These are phyloP conservation scores for Ustulina deusta DNA, from an alignment of 2,329 filamentous ascomycete species.

Conservation along the genomic window DNA sequence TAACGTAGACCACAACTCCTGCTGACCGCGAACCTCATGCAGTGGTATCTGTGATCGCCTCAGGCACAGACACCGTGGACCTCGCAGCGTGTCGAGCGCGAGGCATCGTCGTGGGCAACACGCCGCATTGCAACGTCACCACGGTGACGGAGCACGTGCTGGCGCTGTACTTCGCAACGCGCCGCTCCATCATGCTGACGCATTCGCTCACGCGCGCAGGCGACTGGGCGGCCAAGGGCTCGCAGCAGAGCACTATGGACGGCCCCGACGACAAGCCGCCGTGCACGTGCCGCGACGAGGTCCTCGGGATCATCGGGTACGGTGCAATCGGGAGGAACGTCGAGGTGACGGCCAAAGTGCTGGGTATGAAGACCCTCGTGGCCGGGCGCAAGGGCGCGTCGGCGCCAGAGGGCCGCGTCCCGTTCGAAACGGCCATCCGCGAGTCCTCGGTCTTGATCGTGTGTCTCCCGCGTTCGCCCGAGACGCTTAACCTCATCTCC, in stretches of 20 bases:
- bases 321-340: constrained; percentile 48
- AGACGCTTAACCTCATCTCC: constrained; percentile 48
- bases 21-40: constrained; percentile 2
- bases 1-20: too few species aligned
- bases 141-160: constrained; percentile 62
- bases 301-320: constrained; percentile 50
- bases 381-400: constrained; percentile 47
- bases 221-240: constrained; percentile 46
- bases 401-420: constrained; percentile 41
- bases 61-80: constrained; percentile 55
- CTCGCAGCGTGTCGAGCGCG: constrained; percentile 50
- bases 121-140: constrained; percentile 53
- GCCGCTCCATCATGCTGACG: constrained; percentile 53
- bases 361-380: constrained; percentile 49
- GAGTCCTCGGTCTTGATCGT: constrained; percentile 47
- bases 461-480: constrained; percentile 47
- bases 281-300: constrained; percentile 44
- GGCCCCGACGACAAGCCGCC: constrained; percentile 47
- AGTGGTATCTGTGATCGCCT: constrained; percentile 53
- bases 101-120: constrained; percentile 54
- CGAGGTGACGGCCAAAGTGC: constrained; percentile 37
- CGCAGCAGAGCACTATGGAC: constrained; percentile 44
- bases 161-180: constrained; percentile 56
- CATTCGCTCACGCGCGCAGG: constrained; percentile 47
- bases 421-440: constrained; percentile 47